Base-by-base conservation (phyloP, 1,139 yeast species). In the Taphrina wiesneri region DNA sequence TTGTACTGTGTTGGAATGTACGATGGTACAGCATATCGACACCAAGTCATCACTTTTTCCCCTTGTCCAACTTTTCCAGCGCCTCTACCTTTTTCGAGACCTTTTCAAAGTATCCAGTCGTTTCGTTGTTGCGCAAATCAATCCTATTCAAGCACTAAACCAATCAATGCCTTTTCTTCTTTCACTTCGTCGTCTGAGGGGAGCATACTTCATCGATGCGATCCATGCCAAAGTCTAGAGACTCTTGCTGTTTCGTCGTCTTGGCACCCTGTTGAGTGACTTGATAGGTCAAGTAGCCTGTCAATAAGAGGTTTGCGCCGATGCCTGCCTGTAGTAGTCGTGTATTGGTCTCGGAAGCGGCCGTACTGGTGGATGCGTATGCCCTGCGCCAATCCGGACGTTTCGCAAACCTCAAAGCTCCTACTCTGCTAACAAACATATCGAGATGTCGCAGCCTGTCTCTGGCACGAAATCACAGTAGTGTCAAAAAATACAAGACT, bases 121-220 rank as follows among this genome's bases (percentile, higher is more conserved):
- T 60, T 26, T 60, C 64, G 28, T 60, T 60, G 32, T 39, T 60
- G 25, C 64, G 43, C 57, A 60, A 41, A 53, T 60, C 64, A 23
- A 60, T 51, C 6, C 64, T 54, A 54, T 54, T 54, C 59, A 54
- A 39, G 39, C 59, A 54, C 59, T 32, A 11, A 49, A 7, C 26
- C 4, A 9, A 49, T 28, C 21, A 25, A 2, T 28, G 11, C 56
- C 9, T n/a, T 30, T 15, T 51, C 41, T 11, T 26, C 25, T 11
- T 51, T 30, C 15, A 9, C 6, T 30, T 7, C 21, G n/a, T n/a
- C n/a, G n/a, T n/a, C n/a, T n/a, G 13, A 25, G 34, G 30, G 25
- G 21, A 17, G 23, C 11, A 26, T 19, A 54, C 59, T 39, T 54
- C 59, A 26, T 54, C 59, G 59, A 54, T 54, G 1, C 59, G 59